phyloP scores from a whole-genome alignment of 2,329 filamentous ascomycete genomes.

The Pseudogymnoascus sp. region DNA sequence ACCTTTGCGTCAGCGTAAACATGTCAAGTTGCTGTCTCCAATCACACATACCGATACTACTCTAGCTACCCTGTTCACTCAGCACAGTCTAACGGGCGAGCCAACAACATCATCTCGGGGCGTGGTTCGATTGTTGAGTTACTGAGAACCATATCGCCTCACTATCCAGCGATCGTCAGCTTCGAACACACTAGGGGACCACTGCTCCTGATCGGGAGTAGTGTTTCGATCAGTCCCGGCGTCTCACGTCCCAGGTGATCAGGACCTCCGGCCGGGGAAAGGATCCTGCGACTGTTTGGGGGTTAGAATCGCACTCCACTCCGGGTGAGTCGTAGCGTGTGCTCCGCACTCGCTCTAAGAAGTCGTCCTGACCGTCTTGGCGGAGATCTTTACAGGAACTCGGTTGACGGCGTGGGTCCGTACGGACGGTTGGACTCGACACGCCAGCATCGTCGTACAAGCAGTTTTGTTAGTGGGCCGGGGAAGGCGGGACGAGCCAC shows the following conservation, averaged over 20 bases:
- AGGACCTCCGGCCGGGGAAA: background rate
- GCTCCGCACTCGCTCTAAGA: constrained; percentile 3
- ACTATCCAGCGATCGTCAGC: background rate
- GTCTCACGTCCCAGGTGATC: constrained; percentile 5
- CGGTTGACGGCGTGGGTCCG: background rate
- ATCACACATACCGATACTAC: background rate
- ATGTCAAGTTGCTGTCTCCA: background rate
- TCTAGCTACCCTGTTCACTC: background rate
- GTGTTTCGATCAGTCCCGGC: background rate
- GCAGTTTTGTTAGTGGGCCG: background rate
- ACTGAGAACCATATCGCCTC: background rate
- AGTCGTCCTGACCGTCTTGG: constrained; percentile 1
- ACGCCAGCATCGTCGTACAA: background rate
- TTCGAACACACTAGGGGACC: background rate
- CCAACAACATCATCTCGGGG: background rate
- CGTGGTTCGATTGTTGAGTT: background rate
- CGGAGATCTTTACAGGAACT: constrained; percentile 1
- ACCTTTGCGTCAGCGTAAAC: background rate
- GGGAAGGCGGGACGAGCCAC: constrained; percentile 6
- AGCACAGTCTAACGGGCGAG: background rate
- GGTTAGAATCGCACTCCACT: background rate
- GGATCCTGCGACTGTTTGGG: background rate
- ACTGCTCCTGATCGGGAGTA: background rate
- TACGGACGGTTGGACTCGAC: background rate
- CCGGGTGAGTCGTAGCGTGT: background rate